Evolutionary conservation across 257 asterid genomes (phyloP), one percentile per base, ranked within the genome.

Genomic region (Apocynum venetum): DNA sequence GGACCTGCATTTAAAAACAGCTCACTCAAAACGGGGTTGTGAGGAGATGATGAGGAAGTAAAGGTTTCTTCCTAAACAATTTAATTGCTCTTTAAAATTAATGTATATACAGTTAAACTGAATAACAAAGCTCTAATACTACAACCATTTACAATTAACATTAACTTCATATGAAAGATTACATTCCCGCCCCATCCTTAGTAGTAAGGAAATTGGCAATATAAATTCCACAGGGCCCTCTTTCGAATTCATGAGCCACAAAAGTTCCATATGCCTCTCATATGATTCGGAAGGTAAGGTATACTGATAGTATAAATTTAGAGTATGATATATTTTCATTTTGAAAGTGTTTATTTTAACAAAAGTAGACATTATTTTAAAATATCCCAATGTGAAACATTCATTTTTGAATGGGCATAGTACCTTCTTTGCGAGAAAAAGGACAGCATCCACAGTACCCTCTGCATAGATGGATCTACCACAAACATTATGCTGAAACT

Each of bases 381-480:
- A 65, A 38, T 31, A 40, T 64, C 8, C 47, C 70, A 64, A 36
- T 36, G 19, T 57, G 36, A 2, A 1, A 55, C 49, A 0, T 15
- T 38, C 46, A 38, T 13, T 11, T 36, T 25, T 1, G 1, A 10
- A 31, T 61, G 70, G 11, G 4, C 19, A 15, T 15, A 74, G 38
- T 85, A 96, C 99, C 97, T 90, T 90, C 85, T 93, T 90, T 38
- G 97, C 89, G 15, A 95, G 97, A 82, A 95, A 95, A 78, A 95
- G 97, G 46, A 89, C 78, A 19, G 98, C 98, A 84, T 95, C 99
- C 51, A 96, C 97, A 1, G 98, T 93, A 12, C 99, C 98, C 83
- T 96, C 98, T 1, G 99, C 99, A 76, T 95, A 95, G 85, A 95
- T 95, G 65, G 98, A 95, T 89, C 99, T 87, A 73, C 98, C 99